phyloP scores from a whole-genome alignment of 176 grass and related monocot genomes.

The Paspalum vaginatum region DNA sequence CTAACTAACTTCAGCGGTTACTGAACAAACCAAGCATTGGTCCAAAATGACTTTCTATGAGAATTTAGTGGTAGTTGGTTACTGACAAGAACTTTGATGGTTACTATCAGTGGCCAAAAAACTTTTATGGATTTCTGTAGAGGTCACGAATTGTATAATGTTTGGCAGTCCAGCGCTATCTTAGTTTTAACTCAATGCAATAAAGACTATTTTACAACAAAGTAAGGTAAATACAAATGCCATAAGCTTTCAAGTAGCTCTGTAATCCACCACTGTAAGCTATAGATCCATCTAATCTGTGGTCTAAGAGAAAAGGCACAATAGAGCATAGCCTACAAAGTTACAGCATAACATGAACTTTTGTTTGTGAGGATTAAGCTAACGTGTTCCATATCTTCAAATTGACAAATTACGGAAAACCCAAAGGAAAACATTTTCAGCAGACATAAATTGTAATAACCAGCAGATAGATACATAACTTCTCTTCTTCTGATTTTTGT shows the following conservation, averaged over 20 bases:
- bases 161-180: not conserved
- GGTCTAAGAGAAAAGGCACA: not conserved
- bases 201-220: not conserved
- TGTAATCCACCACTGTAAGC: not conserved
- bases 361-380: not conserved
- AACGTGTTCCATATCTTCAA: not conserved
- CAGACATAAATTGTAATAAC: not conserved
- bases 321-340: not conserved
- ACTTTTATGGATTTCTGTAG: not conserved
- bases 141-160: not conserved
- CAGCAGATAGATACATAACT: not conserved
- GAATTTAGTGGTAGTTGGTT: no score
- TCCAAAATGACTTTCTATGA: no score
- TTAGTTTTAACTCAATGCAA: not conserved
- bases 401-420: not conserved
- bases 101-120: not conserved
- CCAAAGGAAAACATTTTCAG: not conserved
- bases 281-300: not conserved
- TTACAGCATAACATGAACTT: not conserved
- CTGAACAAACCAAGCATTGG: no score
- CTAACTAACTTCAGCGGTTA: no score
- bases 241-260: not conserved
- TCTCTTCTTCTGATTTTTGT: not conserved
- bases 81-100: not conserved
- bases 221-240: not conserved